These are phyloP conservation scores for Ramaria sp. DNA, from an alignment of 768 basidiomycete genomes.

Conservation along the genomic window DNA sequence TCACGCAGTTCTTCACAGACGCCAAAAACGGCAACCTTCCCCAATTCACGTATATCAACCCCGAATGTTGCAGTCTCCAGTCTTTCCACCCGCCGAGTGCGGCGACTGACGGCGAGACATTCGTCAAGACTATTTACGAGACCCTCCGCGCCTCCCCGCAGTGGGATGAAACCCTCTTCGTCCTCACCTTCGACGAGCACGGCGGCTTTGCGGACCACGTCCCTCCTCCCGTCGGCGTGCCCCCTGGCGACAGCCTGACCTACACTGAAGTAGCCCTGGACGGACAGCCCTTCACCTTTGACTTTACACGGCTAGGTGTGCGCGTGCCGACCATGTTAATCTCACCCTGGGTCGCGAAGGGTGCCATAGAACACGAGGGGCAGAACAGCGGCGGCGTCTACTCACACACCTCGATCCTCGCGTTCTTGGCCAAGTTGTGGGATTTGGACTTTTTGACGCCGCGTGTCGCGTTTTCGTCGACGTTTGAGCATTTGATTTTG, in stretches of 20 bases:
- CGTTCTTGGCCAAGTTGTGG: too few relatives aligned
- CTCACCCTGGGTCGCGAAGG: constrained; percentile 18
- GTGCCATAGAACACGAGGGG: constrained; percentile 16
- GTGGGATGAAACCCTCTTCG: constrained; percentile 21
- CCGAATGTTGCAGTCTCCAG: constrained; percentile 15
- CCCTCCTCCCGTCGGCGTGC: constrained; percentile 19
- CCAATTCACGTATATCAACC: constrained; percentile 20
- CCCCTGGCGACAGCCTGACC: constrained; percentile 17
- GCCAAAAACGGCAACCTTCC: constrained; percentile 19
- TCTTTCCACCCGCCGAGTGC: too few relatives aligned
- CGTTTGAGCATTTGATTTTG: too few relatives aligned
- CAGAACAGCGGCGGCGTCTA: neutral
- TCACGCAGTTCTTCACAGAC: constrained; percentile 22
- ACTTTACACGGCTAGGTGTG: constrained; percentile 17
- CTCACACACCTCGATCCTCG: too few relatives aligned
- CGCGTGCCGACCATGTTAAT: constrained; percentile 21
- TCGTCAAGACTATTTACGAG: constrained; percentile 24
- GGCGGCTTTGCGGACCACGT: constrained; percentile 27
- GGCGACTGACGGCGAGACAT: constrained; percentile 15
- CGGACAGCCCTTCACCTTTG: constrained; percentile 19
- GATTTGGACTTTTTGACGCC: too few relatives aligned
- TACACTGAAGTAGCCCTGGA: constrained; percentile 21
- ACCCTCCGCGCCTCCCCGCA: constrained; percentile 20
- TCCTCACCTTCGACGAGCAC: constrained; percentile 24
- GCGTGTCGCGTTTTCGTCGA: too few relatives aligned